These are phyloP conservation scores for Trametes meyenii DNA, from an alignment of 768 basidiomycete species.

Conservation along the genomic window DNA sequence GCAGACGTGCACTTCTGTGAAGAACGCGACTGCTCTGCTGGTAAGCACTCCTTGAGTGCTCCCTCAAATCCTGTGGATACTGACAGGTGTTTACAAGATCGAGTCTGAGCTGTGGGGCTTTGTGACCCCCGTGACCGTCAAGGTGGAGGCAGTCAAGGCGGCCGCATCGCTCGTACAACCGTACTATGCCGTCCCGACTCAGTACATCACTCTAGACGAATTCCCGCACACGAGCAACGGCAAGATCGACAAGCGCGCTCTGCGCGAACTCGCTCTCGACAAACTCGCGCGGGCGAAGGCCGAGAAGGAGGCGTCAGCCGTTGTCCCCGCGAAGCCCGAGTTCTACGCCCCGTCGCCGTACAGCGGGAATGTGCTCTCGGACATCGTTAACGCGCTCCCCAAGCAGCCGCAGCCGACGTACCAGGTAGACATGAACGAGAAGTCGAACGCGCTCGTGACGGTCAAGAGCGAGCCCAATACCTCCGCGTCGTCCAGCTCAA, in stretches of 20 bases:
- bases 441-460: conserved; percentile 27
- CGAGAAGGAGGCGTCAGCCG: conserved; percentile 7
- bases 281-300: conserved; percentile 9
- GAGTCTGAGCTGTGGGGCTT: conserved; percentile 60
- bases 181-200: conserved; percentile 60
- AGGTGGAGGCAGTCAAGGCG: conserved; percentile 42
- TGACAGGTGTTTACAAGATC: conserved; percentile 29
- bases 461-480: conserved; percentile 1
- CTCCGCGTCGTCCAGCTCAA: conserved; percentile 24
- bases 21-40: conserved; percentile 51
- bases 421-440: conserved; percentile 34
- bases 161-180: conserved; percentile 57
- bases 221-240: conserved; percentile 53
- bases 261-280: conserved; percentile 37
- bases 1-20: conserved; percentile 50
- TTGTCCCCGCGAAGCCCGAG: conserved; percentile 17
- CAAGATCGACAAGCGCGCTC: conserved; percentile 52
- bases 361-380: conserved; percentile 24
- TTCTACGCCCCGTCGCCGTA: conserved; percentile 28
- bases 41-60: conserved; percentile 8
- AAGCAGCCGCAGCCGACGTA: conserved; percentile 34
- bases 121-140: conserved; percentile 44
- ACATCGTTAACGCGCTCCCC: conserved; percentile 24
- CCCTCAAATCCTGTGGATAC: neutral
- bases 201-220: conserved; percentile 44